Evolutionary conservation across 2,329 filamentous ascomycete species (phyloP).

Genomic region (Pyrenophora graminea): DNA sequence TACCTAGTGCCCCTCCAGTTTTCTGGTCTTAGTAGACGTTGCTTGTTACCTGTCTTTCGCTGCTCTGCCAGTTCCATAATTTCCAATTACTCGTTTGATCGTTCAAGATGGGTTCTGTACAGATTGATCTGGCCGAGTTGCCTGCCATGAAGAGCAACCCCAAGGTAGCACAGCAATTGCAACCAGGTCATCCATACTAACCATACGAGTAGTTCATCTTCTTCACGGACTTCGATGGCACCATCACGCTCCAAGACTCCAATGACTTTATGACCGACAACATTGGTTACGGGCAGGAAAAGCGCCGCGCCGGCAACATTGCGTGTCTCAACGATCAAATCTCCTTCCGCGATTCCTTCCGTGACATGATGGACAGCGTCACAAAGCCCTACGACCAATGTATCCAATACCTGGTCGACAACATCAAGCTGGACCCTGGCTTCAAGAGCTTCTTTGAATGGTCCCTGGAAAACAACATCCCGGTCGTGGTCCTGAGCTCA

Average conservation of each 20-base stretch:
- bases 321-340: constrained; percentile 73
- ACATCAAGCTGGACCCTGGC: constrained; percentile 85
- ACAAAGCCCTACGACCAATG: constrained; percentile 79
- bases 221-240: constrained; percentile 99
- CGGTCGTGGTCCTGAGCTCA: constrained; percentile 86
- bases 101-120: constrained; percentile 39
- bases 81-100: background rate
- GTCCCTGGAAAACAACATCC: constrained; percentile 79
- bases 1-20: constrained; percentile 20
- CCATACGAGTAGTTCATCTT: constrained; percentile 72
- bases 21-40: background rate
- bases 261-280: constrained; percentile 83
- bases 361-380: constrained; percentile 89
- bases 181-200: constrained; percentile 19
- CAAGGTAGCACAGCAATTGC: constrained; percentile 41
- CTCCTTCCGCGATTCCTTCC: constrained; percentile 82
- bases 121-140: constrained; percentile 44
- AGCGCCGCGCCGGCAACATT: constrained; percentile 73
- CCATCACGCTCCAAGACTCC: constrained; percentile 77
- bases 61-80: background rate
- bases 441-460: constrained; percentile 89
- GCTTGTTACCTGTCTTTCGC: background rate
- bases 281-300: constrained; percentile 76
- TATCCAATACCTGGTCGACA: constrained; percentile 74
- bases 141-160: constrained; percentile 63